These are phyloP conservation scores for Jamesozyma spencerorum DNA, from an alignment of 805 yeast genomes.

Conservation along the genomic window DNA sequence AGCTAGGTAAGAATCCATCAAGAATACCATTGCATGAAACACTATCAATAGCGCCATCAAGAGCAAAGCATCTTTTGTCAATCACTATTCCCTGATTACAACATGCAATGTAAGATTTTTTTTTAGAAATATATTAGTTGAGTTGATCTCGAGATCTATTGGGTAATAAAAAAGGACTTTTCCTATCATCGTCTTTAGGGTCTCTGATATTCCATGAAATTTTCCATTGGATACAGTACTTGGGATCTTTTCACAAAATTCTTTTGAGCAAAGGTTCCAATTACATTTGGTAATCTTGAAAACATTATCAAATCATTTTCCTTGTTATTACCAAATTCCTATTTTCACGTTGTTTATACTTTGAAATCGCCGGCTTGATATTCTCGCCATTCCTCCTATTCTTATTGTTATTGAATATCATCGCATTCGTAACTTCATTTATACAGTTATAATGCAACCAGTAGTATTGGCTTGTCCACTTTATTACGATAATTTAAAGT, in stretches of 20 bases:
- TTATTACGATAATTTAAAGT: conserved; percentile 21
- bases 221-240: conserved; percentile 23
- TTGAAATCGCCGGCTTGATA: conserved; percentile 16
- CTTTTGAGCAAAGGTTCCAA: conserved; percentile 24
- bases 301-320: conserved; percentile 22
- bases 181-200: conserved; percentile 26
- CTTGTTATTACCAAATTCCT: conserved; percentile 12
- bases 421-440: conserved; percentile 25
- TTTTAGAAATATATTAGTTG: conserved; percentile 6
- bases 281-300: conserved; percentile 22
- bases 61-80: conserved; percentile 19
- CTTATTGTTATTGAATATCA: conserved; percentile 27
- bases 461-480: conserved; percentile 15
- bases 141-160: background rate
- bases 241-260: conserved; percentile 23
- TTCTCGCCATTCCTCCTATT: conserved; percentile 17
- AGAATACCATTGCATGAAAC: conserved; percentile 20
- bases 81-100: conserved; percentile 24
- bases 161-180: conserved; percentile 26
- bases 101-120: conserved; percentile 25
- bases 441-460: conserved; percentile 19
- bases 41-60: conserved; percentile 25
- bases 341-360: conserved; percentile 16
- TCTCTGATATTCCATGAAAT: conserved; percentile 24
- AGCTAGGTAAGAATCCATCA: conserved; percentile 22